Percentiles rank a stretch among this genome's conserved stretches.
These are phyloP conservation scores for Trichoderma polysporum DNA, from an alignment of 2,329 filamentous ascomycete genomes.

Conservation along the genomic window DNA sequence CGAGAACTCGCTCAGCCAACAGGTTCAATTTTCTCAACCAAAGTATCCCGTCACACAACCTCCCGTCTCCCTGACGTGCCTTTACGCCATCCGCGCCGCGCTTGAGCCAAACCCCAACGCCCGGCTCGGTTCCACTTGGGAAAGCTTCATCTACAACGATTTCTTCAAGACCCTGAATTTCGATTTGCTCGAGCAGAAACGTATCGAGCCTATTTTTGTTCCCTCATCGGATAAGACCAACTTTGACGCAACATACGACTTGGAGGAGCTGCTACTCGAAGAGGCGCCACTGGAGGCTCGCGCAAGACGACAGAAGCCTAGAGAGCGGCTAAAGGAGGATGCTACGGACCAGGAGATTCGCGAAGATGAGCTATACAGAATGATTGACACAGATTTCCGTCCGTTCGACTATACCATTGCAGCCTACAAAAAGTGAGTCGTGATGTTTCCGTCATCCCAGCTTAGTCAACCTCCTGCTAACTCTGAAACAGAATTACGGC, in stretches of 20 bases:
- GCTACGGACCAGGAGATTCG: constrained; percentile 93
- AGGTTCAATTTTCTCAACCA: constrained; percentile 78
- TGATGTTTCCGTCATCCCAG: neutral
- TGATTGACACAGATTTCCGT: constrained; percentile 92
- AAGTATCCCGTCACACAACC: constrained; percentile 92
- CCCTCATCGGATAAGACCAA: constrained; percentile 98
- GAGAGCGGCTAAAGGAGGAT: constrained; percentile 88
- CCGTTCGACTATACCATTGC: constrained; percentile 92
- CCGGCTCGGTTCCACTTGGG: constrained; percentile 82
- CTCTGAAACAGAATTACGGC: constrained; percentile 38
- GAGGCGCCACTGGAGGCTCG: constrained; percentile 93
- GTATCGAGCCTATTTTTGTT: constrained; percentile 85
- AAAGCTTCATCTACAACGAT: constrained; percentile 81
- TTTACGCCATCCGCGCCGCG: constrained; percentile 83
- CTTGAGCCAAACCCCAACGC: constrained; percentile 77
- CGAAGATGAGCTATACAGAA: constrained; percentile 87
- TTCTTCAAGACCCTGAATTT: constrained; percentile 92
- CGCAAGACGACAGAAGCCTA: constrained; percentile 87
- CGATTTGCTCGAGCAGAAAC: constrained; percentile 76
- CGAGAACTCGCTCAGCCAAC: constrained; percentile 74
- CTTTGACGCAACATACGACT: constrained; percentile 96
- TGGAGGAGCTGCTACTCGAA: constrained; percentile 90
- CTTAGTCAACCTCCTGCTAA: constrained; percentile 3
- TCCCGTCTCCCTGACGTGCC: constrained; percentile 81
- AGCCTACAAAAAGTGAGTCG: constrained; percentile 68